Conservation (phyloP, 345 rosid genomes). For the Acer saccharum region DNA sequence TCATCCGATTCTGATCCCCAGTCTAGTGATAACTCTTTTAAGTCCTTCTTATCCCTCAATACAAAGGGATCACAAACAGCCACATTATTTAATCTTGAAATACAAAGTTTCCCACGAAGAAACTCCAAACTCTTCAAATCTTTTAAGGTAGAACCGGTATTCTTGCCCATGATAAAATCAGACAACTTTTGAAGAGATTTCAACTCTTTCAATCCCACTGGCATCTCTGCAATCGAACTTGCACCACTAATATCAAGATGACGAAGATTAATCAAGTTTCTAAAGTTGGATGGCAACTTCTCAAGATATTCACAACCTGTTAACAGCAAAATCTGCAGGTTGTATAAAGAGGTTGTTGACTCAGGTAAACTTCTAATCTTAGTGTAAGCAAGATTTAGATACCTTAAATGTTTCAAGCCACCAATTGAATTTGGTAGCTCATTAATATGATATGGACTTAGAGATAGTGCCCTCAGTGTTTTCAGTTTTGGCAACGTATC, state of each 20-base stretch:
- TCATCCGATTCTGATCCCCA: too few relatives aligned
- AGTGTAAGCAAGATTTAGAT: background rate
- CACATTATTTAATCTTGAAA: slow-evolving; percentile 1
- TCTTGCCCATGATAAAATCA: background rate
- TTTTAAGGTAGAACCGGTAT: background rate
- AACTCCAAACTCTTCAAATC: background rate
- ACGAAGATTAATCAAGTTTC: too few relatives aligned
- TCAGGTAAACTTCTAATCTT: background rate
- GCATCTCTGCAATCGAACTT: background rate
- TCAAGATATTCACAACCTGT: background rate
- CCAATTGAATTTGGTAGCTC: background rate
- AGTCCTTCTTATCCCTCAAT: too few relatives aligned
- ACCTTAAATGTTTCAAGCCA: slow-evolving; percentile 1
- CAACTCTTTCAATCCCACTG: background rate
- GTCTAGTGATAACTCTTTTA: too few relatives aligned
- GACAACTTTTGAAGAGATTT: background rate
- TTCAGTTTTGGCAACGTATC: background rate
- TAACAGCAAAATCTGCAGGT: background rate
- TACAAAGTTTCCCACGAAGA: background rate
- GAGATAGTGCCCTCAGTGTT: background rate
- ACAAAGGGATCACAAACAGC: rapidly evolving
- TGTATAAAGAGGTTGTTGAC: background rate
- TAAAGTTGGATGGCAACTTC: too few relatives aligned
- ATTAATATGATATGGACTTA: background rate
- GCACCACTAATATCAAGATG: too few relatives aligned